Percentiles rank a stretch among this genome's conserved stretches.
Evolutionary conservation across 1,139 yeast species (phyloP).

Genomic region (Spencermartinsiella ligniputridi): DNA sequence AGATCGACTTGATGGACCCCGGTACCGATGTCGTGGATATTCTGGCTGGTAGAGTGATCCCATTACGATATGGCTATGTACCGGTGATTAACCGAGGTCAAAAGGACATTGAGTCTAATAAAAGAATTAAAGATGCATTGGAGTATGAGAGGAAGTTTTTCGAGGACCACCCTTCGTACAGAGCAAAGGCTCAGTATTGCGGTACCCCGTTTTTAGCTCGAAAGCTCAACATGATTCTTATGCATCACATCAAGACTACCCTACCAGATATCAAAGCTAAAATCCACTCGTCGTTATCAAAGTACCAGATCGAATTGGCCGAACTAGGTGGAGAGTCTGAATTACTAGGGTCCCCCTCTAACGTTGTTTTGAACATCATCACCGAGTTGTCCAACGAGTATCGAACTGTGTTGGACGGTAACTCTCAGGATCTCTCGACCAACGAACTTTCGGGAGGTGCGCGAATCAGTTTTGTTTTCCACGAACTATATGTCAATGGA

Average conservation of each 20-base stretch:
- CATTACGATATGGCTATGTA: slow-evolving; percentile 91
- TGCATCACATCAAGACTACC: slow-evolving; percentile 92
- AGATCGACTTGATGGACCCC: slow-evolving; percentile 95
- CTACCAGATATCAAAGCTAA: slow-evolving; percentile 93
- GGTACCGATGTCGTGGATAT: slow-evolving; percentile 98
- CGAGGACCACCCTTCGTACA: slow-evolving; percentile 90
- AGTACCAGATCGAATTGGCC: slow-evolving; percentile 74
- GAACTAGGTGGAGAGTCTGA: slow-evolving; percentile 74
- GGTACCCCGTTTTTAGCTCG: slow-evolving; percentile 97
- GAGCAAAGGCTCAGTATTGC: slow-evolving; percentile 85
- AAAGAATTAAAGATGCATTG: slow-evolving; percentile 85
- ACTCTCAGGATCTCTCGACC: slow-evolving; percentile 75
- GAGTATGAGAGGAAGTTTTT: slow-evolving; percentile 74
- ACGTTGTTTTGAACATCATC: slow-evolving; percentile 83
- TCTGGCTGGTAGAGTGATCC: slow-evolving; percentile 93
- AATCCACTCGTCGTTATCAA: slow-evolving; percentile 83
- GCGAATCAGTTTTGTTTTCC: slow-evolving; percentile 95
- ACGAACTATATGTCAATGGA: slow-evolving; percentile 93
- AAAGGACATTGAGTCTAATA: slow-evolving; percentile 81
- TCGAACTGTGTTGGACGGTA: slow-evolving; percentile 89
- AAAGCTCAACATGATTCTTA: slow-evolving; percentile 81
- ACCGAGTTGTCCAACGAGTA: slow-evolving; percentile 92
- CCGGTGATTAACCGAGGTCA: slow-evolving; percentile 99
- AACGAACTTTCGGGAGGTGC: slow-evolving; percentile 94
- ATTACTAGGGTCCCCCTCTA: slow-evolving; percentile 85